Base-by-base conservation (phyloP, 306 rosid species). In the Albizia julibrissin region DNA sequence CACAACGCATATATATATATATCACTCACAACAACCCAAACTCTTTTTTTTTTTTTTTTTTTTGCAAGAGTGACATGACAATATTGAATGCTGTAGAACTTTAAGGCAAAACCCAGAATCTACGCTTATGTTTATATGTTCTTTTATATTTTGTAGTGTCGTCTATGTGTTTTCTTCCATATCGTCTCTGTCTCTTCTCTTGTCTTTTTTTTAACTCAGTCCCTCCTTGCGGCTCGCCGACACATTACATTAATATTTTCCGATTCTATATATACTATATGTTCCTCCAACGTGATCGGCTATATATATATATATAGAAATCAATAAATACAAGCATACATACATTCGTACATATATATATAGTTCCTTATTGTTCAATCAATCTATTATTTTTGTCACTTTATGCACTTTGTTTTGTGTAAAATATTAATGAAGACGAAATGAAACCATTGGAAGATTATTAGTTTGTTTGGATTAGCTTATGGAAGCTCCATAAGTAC, bases 91-190 rank as follows among this genome's bases (percentile, higher is more conserved):
- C 67, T 62, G 69, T 72, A n/a, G 76, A 78, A 83, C 72, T 42
- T 5, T 15, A 13, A 16, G 79, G 80, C 85, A 80, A 76, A 61
- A 39, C 72, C 87, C 87, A 84, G 85, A 81, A 82, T 90, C 89
- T 87, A 0, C 85, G 1, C 86, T 87, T 87, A 56, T 79, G 21
- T 64, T 37, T 64, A 5, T 62, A 13, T 62, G 37, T 58, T 58
- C n/a, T 58, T 58, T n/a, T 10, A n/a, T 29, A 64, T 29, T 2
- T 61, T 61, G 21, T 43, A 74, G 56, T 73, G 65, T 81, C 33
- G 58, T 81, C 33, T 49, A 43, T 52, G 27, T 75, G 75, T 50
- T 70, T 62, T 39, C 70, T 70, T 27, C 70, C 27, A 58, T 56
- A 10, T 18, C 76, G 46, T 15, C 19, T 29, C 54, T 62, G 9